Conservation (phyloP, 75 land plant species). For the Chamaecyparis obtusa region DNA sequence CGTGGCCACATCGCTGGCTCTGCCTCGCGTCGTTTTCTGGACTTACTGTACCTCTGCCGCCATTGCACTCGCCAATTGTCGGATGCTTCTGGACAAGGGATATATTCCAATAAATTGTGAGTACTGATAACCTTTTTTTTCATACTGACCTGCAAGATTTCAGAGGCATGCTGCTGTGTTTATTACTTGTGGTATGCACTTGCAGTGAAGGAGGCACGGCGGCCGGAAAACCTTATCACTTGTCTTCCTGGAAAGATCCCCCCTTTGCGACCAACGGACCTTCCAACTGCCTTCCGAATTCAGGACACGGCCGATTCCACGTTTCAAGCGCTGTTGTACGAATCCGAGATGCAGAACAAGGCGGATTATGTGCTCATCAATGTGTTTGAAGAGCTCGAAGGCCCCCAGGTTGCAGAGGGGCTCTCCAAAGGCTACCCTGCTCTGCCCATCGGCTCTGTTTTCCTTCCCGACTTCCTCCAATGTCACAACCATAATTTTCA, state of each 20-base stretch:
- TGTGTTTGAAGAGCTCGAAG: slow-evolving; percentile 9
- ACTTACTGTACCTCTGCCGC: background rate
- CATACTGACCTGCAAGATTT: too few species aligned
- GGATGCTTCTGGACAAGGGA: background rate
- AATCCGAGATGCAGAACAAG: slow-evolving; percentile 9
- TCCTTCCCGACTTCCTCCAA: background rate
- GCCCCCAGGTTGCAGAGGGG: background rate
- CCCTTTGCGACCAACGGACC: background rate
- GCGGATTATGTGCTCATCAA: slow-evolving; percentile 8
- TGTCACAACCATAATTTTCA: too few species aligned
- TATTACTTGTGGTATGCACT: too few species aligned
- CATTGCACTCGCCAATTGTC: background rate
- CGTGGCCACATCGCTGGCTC: background rate
- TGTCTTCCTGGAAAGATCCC: background rate
- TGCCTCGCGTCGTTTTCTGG: slow-evolving; percentile 7
- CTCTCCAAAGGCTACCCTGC: slow-evolving; percentile 12
- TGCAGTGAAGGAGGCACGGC: background rate
- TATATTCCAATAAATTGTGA: slow-evolving; percentile 1
- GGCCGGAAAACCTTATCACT: background rate
- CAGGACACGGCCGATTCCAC: background rate
- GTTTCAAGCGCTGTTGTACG: background rate
- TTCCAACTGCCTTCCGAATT: background rate
- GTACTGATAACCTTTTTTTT: too few species aligned
- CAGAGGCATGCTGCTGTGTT: too few species aligned
- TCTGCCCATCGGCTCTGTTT: slow-evolving; percentile 4